Base-by-base conservation (phyloP, 164 flowering plant species). In the Kingdonia uniflora region DNA sequence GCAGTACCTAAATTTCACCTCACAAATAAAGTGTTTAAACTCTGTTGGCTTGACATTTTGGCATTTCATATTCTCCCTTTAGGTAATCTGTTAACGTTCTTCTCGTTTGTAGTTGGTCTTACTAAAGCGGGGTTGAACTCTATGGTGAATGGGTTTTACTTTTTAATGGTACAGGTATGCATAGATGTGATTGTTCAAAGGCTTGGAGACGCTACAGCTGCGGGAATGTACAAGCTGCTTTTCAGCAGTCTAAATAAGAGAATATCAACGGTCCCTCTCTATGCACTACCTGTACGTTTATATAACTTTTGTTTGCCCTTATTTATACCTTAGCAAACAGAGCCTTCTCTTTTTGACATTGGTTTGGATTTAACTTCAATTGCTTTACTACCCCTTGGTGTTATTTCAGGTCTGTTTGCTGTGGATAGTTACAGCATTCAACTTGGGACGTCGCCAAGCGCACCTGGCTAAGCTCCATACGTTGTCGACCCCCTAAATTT, bases 171-270 rank as follows among this genome's bases (percentile, higher is more conserved):
- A 64, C 78, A 88, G 98, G 76, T 92, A 49, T 92, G 95, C 69
- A 85, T 92, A 48, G 97, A 87, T 71, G 97, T 91, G 19, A 68
- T 91, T 48, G 84, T 92, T 61, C 96, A 92, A 63, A 78, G 98
- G 68, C 85, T 85, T 56, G 98, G 96, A 60, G 96, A 92, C 74
- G 96, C 96, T n/a, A 69, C 98, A 44, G 98, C 98, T 12, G 96
- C 98, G 21, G 96, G 87, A 60, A 65, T 88, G 69, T 92, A 75
- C 84, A 80, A 82, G 67, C 68, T 92, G 19, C 80, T 92, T 14
- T 73, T 67, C 52, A 70, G 78, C 79, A 68, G 66, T 58, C 69
- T 79, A 12, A 56, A 80, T 60, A 75, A 74, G 63, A 77, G 51
- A 51, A 60, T 71, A 49, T 77, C 96, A 37, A 68, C 59, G 6